These are phyloP conservation scores for Aphanomyces invadans DNA, from an alignment of 352 stramenopile genomes.

Conservation along the genomic window DNA sequence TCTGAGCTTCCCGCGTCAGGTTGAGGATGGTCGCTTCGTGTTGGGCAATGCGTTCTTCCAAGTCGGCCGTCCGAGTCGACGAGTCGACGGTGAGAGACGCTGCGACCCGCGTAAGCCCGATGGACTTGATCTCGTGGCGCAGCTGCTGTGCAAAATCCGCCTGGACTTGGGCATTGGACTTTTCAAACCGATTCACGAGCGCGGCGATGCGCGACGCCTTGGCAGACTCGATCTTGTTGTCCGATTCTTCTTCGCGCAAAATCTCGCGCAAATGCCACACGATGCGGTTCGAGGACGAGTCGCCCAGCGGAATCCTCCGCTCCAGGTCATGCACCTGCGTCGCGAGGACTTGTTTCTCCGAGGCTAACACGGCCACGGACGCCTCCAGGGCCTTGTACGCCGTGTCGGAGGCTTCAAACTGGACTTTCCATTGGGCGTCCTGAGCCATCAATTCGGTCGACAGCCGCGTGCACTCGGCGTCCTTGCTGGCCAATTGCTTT, in stretches of 20 bases:
- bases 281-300: constrained; percentile 9
- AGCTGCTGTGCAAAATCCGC: constrained; percentile 23
- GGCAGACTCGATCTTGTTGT: constrained; percentile 5
- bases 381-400: constrained; percentile 5
- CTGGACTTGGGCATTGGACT: constrained; percentile 24
- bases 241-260: constrained; percentile 23
- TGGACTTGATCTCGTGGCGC: constrained; percentile 24
- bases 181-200: constrained; percentile 24
- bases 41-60: constrained; percentile 15
- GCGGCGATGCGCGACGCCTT: constrained; percentile 9
- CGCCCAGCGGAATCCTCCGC: background rate
- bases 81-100: constrained; percentile 5
- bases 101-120: background rate
- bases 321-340: background rate
- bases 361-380: background rate
- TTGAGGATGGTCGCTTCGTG: constrained; percentile 4
- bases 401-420: constrained; percentile 17
- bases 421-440: constrained; percentile 14
- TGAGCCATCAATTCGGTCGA: background rate
- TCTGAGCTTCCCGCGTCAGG: constrained; percentile 9
- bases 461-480: background rate
- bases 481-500: background rate
- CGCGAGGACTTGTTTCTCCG: background rate
- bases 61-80: background rate
- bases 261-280: constrained; percentile 22